Evolutionary conservation across 768 basidiomycete genomes (phyloP).

Genomic region (Erythrobasidium yunnanense): DNA sequence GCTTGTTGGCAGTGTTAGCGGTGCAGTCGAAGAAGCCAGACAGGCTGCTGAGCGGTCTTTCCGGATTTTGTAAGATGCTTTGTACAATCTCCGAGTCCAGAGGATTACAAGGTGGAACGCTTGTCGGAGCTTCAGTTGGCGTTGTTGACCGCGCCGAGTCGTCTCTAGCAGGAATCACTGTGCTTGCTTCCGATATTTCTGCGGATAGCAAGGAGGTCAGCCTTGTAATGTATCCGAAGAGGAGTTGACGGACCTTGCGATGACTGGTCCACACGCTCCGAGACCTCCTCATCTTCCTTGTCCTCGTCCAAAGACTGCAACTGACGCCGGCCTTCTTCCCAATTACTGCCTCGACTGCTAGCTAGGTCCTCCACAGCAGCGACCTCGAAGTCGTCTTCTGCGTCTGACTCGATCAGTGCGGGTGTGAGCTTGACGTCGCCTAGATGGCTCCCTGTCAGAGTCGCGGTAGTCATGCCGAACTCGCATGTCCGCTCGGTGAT

Average conservation of each 20-base stretch:
- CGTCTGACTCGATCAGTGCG: constrained; percentile 41
- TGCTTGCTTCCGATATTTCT: not conserved
- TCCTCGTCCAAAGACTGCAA: constrained; percentile 6
- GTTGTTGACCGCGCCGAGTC: not conserved
- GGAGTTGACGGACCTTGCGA: not conserved
- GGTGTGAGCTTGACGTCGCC: not conserved
- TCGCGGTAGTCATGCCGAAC: constrained; percentile 46
- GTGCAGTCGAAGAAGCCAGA: constrained; percentile 41
- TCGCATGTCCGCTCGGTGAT: constrained; percentile 92
- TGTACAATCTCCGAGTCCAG: constrained; percentile 58
- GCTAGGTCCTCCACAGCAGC: not conserved
- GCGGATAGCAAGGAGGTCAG: not conserved
- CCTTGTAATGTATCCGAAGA: not conserved
- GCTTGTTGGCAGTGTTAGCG: constrained; percentile 45
- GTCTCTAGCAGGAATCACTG: not conserved
- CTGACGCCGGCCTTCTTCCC: not conserved
- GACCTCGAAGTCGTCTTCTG: constrained; percentile 35
- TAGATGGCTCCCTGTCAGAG: not conserved
- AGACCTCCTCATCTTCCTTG: constrained; percentile 24
- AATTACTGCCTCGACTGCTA: constrained; percentile 11
- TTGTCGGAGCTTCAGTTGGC: not conserved
- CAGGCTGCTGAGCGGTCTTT: constrained; percentile 45
- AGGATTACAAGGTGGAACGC: constrained; percentile 41
- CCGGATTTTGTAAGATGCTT: constrained; percentile 51
- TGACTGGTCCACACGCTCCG: constrained; percentile 27